Evolutionary conservation across 2,329 filamentous ascomycete species (phyloP), one percentile per base, ranked within the genome.

Genomic region (Aaosphaeria pasadenensis): DNA sequence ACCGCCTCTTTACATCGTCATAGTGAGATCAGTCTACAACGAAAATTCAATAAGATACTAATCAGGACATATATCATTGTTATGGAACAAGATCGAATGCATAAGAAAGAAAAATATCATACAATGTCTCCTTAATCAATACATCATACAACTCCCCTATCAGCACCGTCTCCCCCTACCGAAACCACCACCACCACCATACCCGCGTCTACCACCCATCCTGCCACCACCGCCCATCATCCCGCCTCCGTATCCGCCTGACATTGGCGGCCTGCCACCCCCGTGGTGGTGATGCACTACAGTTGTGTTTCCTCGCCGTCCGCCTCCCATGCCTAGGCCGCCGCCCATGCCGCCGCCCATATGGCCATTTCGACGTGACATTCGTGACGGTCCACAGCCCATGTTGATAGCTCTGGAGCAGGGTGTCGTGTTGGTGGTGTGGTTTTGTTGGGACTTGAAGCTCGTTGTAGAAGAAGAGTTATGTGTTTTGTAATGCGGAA

Each of bases 311-410:
- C 17, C 17, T 24, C 17, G 7, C n/a, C 33, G 33, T 36, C 33
- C 33, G 9, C 7, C n/a, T 36, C 33, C 33, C 33, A 36, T 36
- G 33, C 33, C 33, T 9, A n/a, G 33, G n/a, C 33, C 33, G 7
- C 33, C n/a, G n/a, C 33, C 33, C 9, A 36, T 11, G 31, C 47
- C 44, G 33, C 39, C 13, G 33, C 42, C 30, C 9, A 11, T 24
- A 17, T 28, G 7, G 24, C 24, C 24, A 11, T 17, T 40, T 17
- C 49, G 50, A 32, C 52, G 50, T 13, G 45, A 49, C 42, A 49
- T 47, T 33, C 56, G 49, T 29, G 54, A 58, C 13, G 54, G 49
- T 49, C 48, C 50, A 43, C 55, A 58, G 36, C 52, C 53, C 54
- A 58, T 58, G 40, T 35, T 47, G 39, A 39, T 43, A 38, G 40